Conservation (phyloP, 768 basidiomycete species). For the Lentinula guzmanii region DNA sequence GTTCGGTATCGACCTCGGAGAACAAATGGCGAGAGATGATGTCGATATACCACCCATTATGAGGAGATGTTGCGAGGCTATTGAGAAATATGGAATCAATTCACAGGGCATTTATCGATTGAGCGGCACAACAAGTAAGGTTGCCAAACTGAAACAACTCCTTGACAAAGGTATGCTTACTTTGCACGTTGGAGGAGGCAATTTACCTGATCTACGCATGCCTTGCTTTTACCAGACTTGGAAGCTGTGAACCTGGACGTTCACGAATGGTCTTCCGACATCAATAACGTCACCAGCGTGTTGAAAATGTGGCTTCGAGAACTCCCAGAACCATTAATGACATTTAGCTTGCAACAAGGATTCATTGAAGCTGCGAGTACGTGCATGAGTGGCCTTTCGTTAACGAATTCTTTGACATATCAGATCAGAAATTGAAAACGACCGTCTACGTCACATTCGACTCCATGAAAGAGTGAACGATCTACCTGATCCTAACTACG, state of each 20-base stretch:
- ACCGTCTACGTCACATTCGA: slow-evolving; percentile 90
- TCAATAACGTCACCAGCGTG: slow-evolving; percentile 93
- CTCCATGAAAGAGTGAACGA: slow-evolving; percentile 97
- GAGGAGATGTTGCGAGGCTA: slow-evolving; percentile 84
- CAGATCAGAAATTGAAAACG: slow-evolving; percentile 78
- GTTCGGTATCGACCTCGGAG: slow-evolving; percentile 87
- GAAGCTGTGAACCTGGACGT: slow-evolving; percentile 83
- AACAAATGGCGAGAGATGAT: slow-evolving; percentile 89
- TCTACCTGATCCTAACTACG: slow-evolving; percentile 97
- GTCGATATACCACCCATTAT: slow-evolving; percentile 86
- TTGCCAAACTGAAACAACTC: slow-evolving; percentile 72
- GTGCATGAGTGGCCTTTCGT: slow-evolving; percentile 20
- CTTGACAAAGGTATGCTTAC: slow-evolving; percentile 70
- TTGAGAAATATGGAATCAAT: slow-evolving; percentile 82
- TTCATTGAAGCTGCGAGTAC: slow-evolving; percentile 95
- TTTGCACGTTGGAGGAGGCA: not conserved
- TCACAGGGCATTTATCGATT: slow-evolving; percentile 91
- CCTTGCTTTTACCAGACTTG: slow-evolving; percentile 45
- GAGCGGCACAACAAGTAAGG: slow-evolving; percentile 85
- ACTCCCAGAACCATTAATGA: slow-evolving; percentile 89
- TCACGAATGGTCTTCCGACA: slow-evolving; percentile 89
- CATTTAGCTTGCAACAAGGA: slow-evolving; percentile 75
- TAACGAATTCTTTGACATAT: not conserved
- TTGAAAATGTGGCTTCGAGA: slow-evolving; percentile 97
- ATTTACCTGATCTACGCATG: not conserved